Conservation (phyloP, 2,329 filamentous ascomycete genomes). For the Diaporthe sp. region DNA sequence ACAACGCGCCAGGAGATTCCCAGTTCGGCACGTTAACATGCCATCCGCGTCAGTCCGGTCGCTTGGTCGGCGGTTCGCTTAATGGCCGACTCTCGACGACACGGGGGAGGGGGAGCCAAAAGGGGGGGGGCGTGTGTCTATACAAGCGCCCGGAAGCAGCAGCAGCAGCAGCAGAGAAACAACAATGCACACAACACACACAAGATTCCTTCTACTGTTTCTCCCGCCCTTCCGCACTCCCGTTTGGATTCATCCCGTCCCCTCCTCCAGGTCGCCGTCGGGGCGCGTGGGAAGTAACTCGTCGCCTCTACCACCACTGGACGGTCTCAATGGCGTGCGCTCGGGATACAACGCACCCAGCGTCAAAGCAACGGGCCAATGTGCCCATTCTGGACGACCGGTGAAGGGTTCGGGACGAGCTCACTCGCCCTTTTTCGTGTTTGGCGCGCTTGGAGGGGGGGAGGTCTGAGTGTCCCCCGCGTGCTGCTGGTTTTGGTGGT, state of each 20-base stretch:
- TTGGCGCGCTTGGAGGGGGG: background rate
- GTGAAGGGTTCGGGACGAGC: background rate
- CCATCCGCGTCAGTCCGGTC: background rate
- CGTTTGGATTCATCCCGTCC: background rate
- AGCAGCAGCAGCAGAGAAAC: background rate
- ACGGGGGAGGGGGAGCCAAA: no score
- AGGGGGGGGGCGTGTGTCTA: background rate
- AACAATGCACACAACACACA: background rate
- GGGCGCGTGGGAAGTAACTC: background rate
- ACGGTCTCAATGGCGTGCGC: background rate
- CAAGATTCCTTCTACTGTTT: slow-evolving; percentile 9
- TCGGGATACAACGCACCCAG: background rate
- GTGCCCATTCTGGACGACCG: slow-evolving; percentile 6
- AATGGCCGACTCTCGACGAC: background rate
- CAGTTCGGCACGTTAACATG: background rate
- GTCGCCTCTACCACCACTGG: background rate
- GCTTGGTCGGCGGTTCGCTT: background rate
- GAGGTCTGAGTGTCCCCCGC: background rate
- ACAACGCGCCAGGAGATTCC: background rate
- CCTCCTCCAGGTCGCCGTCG: background rate
- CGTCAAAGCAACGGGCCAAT: background rate
- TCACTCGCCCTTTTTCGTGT: background rate
- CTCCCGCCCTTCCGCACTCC: background rate
- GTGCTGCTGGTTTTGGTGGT: background rate
- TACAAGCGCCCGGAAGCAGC: background rate